Conservation (phyloP, 441 rosid species). For the Erysimum pusillum region DNA sequence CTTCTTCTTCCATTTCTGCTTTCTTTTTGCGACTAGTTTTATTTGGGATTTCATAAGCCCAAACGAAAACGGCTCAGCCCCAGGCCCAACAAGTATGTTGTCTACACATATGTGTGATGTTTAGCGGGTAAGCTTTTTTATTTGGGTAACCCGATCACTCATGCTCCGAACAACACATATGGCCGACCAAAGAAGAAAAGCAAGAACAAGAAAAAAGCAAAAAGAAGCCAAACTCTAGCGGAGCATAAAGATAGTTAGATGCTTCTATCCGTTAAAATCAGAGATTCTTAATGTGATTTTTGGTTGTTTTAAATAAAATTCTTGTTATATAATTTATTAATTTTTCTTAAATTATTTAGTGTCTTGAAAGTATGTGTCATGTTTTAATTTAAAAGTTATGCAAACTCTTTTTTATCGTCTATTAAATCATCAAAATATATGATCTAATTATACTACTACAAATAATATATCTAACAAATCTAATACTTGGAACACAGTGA, state of each 20-base stretch:
- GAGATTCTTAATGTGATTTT: too few species aligned
- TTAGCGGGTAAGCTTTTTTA: too few species aligned
- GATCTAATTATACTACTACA: too few species aligned
- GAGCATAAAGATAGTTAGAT: conserved; percentile 6
- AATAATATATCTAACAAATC: too few species aligned
- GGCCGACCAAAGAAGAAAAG: conserved; percentile 31
- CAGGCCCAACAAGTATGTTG: background rate
- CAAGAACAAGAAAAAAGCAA: conserved; percentile 3
- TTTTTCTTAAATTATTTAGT: too few species aligned
- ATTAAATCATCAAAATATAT: too few species aligned
- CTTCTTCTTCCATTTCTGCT: background rate
- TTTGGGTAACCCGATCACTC: background rate
- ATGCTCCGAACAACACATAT: conserved; percentile 13
- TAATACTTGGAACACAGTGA: too few species aligned
- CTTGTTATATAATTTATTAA: too few species aligned
- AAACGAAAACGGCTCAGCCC: background rate
- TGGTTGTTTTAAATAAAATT: too few species aligned
- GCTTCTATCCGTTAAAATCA: background rate
- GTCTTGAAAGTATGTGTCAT: too few species aligned
- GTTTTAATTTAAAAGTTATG: too few species aligned
- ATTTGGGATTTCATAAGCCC: background rate
- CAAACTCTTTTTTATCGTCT: too few species aligned
- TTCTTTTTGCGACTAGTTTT: background rate
- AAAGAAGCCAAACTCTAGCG: background rate
- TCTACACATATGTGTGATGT: background rate